Base-by-base conservation (phyloP, 192 early-diverging fungal genomes). In the Physocladia obscura region DNA sequence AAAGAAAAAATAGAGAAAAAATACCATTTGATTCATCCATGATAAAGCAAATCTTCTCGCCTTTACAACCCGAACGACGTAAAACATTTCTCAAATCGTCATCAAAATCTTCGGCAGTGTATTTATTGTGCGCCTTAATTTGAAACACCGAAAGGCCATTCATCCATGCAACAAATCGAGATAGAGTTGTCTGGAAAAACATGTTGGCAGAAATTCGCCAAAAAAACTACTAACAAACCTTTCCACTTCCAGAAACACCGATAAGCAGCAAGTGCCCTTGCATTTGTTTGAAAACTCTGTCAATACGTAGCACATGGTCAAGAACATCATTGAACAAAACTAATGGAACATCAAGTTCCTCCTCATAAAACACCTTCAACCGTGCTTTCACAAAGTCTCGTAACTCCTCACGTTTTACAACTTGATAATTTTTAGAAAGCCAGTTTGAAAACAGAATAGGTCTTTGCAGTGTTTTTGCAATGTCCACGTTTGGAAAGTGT, bases 141-240 rank as follows among this genome's bases (percentile, higher is more conserved):
- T 99, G 97, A 85, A 94, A 92, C 30, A 98, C 91, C 50, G 86
- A 82, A 30, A 98, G 77, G 32, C 97, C 97, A 75, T 99, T 99
- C 94, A 99, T 93, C 98, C 98, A 99, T 0, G 96, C 96, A n/a
- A 96, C 97, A 70, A 99, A 99, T 3, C 98, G 89, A 6, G 98
- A 92, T 61, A 99, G 74, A 2, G 97, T 98, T 0, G 98, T 98
- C 83, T 73, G 30, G 6, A 21, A 35, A 61, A 49, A 8, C 17
- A 51, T 13, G 47, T 64, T 6, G 37, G 37, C 52, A 13, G 38
- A 11, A 32, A 19, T 4, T 24, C 11, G 40, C 60, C 21, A 69
- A 27, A 6, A 37, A 54, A 30, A 35, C 21, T 6, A 54, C 6
- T 22, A 6, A 22, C 52, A 19, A 27, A 73, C 71, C 71, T 99